Percentiles rank a stretch among this genome's conserved stretches.
These are phyloP conservation scores for Daldinia eschscholtzii DNA, from an alignment of 2,329 filamentous ascomycete genomes.

Conservation along the genomic window DNA sequence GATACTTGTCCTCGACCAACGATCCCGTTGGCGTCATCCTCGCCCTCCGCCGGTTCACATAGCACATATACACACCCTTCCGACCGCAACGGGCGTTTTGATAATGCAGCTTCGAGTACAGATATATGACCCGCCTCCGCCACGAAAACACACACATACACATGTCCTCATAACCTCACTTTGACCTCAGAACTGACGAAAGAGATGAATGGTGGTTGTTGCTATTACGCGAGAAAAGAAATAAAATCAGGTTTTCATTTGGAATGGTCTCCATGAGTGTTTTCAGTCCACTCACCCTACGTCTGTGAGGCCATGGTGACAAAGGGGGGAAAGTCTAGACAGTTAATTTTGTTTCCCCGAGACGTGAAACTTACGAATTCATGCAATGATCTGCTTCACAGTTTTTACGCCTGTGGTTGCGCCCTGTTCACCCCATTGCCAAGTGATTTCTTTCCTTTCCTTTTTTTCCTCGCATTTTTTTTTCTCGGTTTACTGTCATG, in stretches of 20 bases:
- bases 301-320: conserved; percentile 44
- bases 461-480: neutral
- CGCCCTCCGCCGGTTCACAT: conserved; percentile 27
- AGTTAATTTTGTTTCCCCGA: conserved; percentile 52
- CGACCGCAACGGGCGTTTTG: conserved; percentile 41
- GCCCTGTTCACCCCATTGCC: conserved; percentile 12
- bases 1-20: conserved; percentile 45
- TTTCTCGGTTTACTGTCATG: neutral
- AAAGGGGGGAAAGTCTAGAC: conserved; percentile 51
- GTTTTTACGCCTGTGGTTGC: conserved; percentile 22
- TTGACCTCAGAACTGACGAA: conserved; percentile 45
- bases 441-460: neutral
- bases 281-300: conserved; percentile 37
- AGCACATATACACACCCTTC: conserved; percentile 22
- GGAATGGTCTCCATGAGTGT: conserved; percentile 49
- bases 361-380: conserved; percentile 49
- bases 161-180: conserved; percentile 38
- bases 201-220: conserved; percentile 50
- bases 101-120: conserved; percentile 47
- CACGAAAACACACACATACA: conserved; percentile 31
- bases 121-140: conserved; percentile 43
- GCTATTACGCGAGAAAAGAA: conserved; percentile 54
- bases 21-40: conserved; percentile 36
- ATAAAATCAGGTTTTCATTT: conserved; percentile 56
- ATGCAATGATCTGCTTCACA: conserved; percentile 46